Base-by-base conservation (phyloP, 352 stramenopile species). In the Globisporangium uncinulatum region DNA sequence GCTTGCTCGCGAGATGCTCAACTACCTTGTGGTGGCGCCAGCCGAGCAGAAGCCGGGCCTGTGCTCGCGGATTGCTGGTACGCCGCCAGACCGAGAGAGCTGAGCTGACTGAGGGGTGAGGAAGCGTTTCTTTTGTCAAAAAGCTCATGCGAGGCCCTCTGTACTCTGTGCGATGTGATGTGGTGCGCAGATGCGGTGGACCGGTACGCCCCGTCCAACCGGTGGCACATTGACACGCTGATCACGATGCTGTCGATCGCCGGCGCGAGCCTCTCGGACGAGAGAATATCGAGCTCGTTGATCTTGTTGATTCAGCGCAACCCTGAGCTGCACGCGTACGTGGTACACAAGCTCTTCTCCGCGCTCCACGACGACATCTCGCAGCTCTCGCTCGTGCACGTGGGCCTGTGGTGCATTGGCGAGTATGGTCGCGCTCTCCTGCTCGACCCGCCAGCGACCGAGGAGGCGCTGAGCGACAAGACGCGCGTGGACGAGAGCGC, bases 221-320 rank as follows among this genome's bases (percentile, higher is more conserved):
- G 79, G 19, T 98, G 95, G 95, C 86, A 97, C 50, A 93, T 98
- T 24, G 97, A 99, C 67, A 99, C 96, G 43, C 66, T 99, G 32
- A 98, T 99, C 66, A 98, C 96, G 49, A 98, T 99, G 90, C 77
- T 99, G 11, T 98, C 95, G 45, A 98, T 99, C 73, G 96, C 96
- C 17, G 97, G 97, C 34, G 79, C 80, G 36, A 94, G 91, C 47
- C 82, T 98, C 56, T 89, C 87, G 11, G 87, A 96, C 58, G 85
- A 97, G 49, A 84, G 87, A 68, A 97, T 99, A 69, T 97, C 92
- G 61, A 95, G 78, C 57, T 93, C 89, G n/a, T 80, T 97, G 21
- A 97, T 98, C 44, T 80, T 97, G 53, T 96, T 99, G 59, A 98
- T 99, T 63, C 92, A 96, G 59, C 91, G 87, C 52, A 90, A 87